Evolutionary conservation across 139 green algal genomes (phyloP), one percentile per base, ranked within the genome.

Genomic region (Eudorina sp.): DNA sequence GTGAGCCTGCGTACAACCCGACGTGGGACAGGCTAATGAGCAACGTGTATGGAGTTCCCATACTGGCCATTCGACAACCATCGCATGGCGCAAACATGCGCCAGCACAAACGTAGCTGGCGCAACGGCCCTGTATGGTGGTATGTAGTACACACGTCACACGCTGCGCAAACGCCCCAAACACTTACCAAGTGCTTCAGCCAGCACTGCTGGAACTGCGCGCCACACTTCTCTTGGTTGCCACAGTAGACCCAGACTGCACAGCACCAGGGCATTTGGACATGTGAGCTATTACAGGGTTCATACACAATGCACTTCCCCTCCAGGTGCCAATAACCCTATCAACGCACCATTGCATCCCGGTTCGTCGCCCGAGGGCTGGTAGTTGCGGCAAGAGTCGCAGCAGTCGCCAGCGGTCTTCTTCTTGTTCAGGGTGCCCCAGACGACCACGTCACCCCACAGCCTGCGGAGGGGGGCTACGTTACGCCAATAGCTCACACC

Each of bases 241-340:
- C 96, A 64, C 96, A 98, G 51, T 84, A 98, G 27, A 98, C 96
- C 95, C 95, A 98, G 3, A 98, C 96, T 97, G 93, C 93, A 92
- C 2, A 72, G 1, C 0, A 77, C 38, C 58, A 62, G 45, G 40
- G 16, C 13, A 9, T 7, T 21, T 60, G 16, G 14, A 60, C 16
- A 60, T 9, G 58, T 14, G 16, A 68, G 58, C 58, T 68, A 21
- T 68, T 68, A 68, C 14, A 53, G 14, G 4, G 64, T 38, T 43
- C 2, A 14, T 14, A 40, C 29, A 23, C n/a, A 73, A 73, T 73
- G 55, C 6, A 25, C 55, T 66, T 25, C 29, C 7, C 27, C 29
- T 2, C 23, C 62, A 72, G 31, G 62, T 29, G 36, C 27, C 62
- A 72, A 29, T 31, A 66, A n/a, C n/a, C n/a, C n/a, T n/a, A n/a